Conservation (phyloP, 768 basidiomycete species). For the Tylopilus vinaceipallidus region DNA sequence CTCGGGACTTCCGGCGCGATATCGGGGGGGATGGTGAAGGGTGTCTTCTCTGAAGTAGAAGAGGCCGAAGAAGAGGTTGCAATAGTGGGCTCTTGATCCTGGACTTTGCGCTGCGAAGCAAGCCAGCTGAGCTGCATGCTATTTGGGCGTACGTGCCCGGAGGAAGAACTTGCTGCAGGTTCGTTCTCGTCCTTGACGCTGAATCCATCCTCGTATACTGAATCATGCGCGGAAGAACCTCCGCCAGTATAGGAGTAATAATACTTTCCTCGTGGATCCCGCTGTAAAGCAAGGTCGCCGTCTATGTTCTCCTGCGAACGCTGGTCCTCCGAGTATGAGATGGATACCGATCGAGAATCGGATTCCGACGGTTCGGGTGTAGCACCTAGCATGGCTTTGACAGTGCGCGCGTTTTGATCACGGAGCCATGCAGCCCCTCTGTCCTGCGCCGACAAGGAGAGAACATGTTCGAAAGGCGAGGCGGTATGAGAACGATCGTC, state of each 20-base stretch:
- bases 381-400: slow-evolving; percentile 58
- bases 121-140: slow-evolving; percentile 70
- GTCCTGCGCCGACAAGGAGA: slow-evolving; percentile 50
- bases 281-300: slow-evolving; percentile 65
- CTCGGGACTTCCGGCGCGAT: slow-evolving; percentile 54
- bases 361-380: slow-evolving; percentile 57
- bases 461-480: slow-evolving; percentile 38
- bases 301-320: slow-evolving; percentile 42
- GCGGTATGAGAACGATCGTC: slow-evolving; percentile 50
- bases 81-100: slow-evolving; percentile 21
- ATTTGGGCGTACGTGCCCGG: slow-evolving; percentile 49
- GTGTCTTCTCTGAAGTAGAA: slow-evolving; percentile 17
- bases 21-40: slow-evolving; percentile 30
- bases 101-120: slow-evolving; percentile 46
- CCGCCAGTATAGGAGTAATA: slow-evolving; percentile 69
- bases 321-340: slow-evolving; percentile 29
- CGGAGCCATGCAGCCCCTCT: slow-evolving; percentile 79
- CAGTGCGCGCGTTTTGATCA: slow-evolving; percentile 72
- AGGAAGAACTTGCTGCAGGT: slow-evolving; percentile 24
- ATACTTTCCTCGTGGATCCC: slow-evolving; percentile 66
- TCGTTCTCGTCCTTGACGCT: slow-evolving; percentile 35
- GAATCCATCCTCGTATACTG: slow-evolving; percentile 50
- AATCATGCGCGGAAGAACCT: slow-evolving; percentile 51
- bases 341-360: slow-evolving; percentile 46
- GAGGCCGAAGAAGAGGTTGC: slow-evolving; percentile 12